phyloP scores from a whole-genome alignment of 148 eudicot species.

The Rhododendron williamsianum region DNA sequence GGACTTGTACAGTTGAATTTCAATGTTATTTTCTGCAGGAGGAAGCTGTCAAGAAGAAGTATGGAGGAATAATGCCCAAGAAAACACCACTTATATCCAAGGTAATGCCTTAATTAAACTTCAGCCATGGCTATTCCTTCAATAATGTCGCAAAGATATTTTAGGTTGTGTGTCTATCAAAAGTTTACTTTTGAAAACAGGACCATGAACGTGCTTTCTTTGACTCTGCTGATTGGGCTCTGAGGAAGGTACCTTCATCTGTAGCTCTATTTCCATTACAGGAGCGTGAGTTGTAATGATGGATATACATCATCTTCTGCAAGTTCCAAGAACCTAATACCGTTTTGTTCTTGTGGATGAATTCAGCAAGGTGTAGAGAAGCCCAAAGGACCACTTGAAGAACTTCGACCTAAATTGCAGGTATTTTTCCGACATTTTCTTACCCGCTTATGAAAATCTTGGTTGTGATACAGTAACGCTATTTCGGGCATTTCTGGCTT shows the following conservation, averaged over 20 bases:
- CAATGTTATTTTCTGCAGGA: constrained; percentile 45
- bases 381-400: constrained; percentile 97
- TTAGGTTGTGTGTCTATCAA: neutral
- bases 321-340: neutral
- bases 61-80: constrained; percentile 88
- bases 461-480: neutral
- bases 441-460: neutral
- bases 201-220: constrained; percentile 97
- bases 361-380: constrained; percentile 82
- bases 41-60: constrained; percentile 70
- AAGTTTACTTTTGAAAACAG: constrained; percentile 36
- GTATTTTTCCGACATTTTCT: constrained; percentile 24
- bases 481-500: neutral
- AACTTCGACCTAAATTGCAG: constrained; percentile 93
- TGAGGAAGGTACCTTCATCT: constrained; percentile 67
- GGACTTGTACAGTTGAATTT: neutral
- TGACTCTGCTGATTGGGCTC: constrained; percentile 99
- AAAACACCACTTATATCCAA: constrained; percentile 95
- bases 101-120: constrained; percentile 29
- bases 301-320: neutral
- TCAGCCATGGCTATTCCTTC: neutral
- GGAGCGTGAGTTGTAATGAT: neutral
- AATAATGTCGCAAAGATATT: neutral
- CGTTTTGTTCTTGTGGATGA: constrained; percentile 6
- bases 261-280: neutral